Conservation (phyloP, 228 moss, liverwort and hornwort genomes). For the Sphagnum fallax region DNA sequence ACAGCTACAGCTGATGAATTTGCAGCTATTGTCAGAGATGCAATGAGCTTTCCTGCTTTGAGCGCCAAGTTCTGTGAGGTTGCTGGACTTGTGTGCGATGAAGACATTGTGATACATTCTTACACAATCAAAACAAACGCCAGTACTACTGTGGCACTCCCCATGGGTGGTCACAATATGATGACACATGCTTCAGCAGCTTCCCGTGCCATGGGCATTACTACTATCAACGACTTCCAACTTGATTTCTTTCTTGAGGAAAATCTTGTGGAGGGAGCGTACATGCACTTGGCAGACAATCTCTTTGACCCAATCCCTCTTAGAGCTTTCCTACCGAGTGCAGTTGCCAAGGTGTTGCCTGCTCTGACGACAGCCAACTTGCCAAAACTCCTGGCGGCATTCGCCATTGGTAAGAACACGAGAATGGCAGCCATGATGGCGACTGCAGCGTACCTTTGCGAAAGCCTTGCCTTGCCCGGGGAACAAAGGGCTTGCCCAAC, state of each 20-base stretch:
- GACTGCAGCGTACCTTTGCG: conserved; percentile 37
- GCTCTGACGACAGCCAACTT: conserved; percentile 18
- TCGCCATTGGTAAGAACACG: conserved; percentile 18
- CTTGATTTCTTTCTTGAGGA: conserved; percentile 44
- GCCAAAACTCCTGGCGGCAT: conserved; percentile 27
- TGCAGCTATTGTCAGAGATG: conserved; percentile 19
- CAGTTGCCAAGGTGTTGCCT: conserved; percentile 21
- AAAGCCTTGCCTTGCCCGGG: conserved; percentile 29
- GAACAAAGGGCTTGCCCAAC: conserved; percentile 27
- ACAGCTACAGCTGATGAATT: conserved; percentile 15
- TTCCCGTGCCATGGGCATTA: conserved; percentile 17
- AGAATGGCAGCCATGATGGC: conserved; percentile 41
- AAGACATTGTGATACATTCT: conserved; percentile 11
- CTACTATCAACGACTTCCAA: conserved; percentile 48
- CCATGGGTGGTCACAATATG: not conserved
- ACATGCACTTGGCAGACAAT: conserved; percentile 20
- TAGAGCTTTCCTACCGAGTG: conserved; percentile 29
- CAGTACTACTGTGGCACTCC: not conserved
- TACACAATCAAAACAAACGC: conserved; percentile 13
- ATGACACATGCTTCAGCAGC: not conserved
- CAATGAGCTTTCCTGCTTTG: conserved; percentile 32
- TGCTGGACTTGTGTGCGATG: conserved; percentile 27
- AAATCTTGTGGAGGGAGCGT: conserved; percentile 11
- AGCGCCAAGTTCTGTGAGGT: conserved; percentile 26
- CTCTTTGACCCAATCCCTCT: conserved; percentile 34